Percentiles rank a stretch among this genome's conserved stretches.
These are phyloP conservation scores for Isoetes taiwanensis DNA, from an alignment of 75 land plant species.

Conservation along the genomic window DNA sequence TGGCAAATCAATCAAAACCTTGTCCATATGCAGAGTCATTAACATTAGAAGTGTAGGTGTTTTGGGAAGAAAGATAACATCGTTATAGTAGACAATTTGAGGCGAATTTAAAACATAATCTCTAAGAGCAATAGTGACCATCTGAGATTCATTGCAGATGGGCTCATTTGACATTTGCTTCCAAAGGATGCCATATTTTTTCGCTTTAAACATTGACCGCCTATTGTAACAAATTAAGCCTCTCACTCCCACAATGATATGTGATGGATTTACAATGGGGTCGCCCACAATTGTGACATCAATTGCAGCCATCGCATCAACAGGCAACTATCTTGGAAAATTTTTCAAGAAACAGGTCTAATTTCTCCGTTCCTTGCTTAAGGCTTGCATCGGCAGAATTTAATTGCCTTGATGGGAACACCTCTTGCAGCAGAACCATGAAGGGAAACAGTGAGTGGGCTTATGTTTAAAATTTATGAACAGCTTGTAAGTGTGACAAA, in stretches of 20 bases:
- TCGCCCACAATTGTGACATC: conserved; percentile 57
- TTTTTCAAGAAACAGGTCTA: conserved; percentile 42
- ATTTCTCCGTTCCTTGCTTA: conserved; percentile 30
- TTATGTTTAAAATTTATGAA: no score
- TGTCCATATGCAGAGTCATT: background rate
- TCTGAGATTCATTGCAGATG: conserved; percentile 29
- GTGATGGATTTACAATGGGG: conserved; percentile 37
- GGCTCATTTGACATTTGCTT: conserved; percentile 12
- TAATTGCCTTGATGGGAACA: no score
- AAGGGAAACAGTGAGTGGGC: no score
- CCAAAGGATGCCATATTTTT: background rate
- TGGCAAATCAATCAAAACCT: background rate
- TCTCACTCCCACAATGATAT: conserved; percentile 50
- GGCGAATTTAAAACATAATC: conserved; percentile 67
- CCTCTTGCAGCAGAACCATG: no score
- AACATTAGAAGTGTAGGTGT: background rate
- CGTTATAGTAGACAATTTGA: conserved; percentile 39
- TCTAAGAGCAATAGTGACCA: conserved; percentile 57
- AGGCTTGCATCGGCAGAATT: no score
- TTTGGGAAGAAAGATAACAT: background rate
- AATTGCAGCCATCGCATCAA: conserved; percentile 35
- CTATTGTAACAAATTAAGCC: conserved; percentile 37
- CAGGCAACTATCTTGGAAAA: conserved; percentile 40
- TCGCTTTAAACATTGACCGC: background rate
- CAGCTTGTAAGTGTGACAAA: no score